Percentiles rank a stretch among this genome's conserved stretches.
Conservation (phyloP, 306 rosid species). For the Canavalia gladiata region DNA sequence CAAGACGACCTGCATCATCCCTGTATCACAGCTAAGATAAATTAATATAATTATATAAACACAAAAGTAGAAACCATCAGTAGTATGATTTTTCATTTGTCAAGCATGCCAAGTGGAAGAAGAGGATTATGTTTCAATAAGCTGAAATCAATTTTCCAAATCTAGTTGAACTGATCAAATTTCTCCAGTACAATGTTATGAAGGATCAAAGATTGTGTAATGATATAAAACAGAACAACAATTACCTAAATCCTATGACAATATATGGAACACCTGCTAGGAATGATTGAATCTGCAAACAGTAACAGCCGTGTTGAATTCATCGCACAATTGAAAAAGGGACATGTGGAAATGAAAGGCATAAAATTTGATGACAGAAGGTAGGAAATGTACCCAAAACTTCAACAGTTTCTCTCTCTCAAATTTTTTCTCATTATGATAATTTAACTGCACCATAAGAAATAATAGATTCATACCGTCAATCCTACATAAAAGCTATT, state of each 20-base stretch:
- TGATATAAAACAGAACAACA: constrained; percentile 22
- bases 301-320: constrained; percentile 39
- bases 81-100: constrained; percentile 26
- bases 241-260: constrained; percentile 93
- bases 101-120: neutral
- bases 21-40: constrained; percentile 56
- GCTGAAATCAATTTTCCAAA: constrained; percentile 36
- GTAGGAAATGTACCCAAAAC: constrained; percentile 71
- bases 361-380: constrained; percentile 28
- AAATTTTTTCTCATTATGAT: constrained; percentile 82
- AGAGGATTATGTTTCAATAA: constrained; percentile 4
- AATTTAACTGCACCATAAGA: constrained; percentile 71
- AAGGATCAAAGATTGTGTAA: constrained; percentile 7
- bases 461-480: constrained; percentile 19
- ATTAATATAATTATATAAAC: constrained; percentile 14
- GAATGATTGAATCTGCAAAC: constrained; percentile 94
- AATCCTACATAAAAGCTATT: constrained; percentile 9
- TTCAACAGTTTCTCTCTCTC: constrained; percentile 95
- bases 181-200: constrained; percentile 26
- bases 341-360: neutral
- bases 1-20: constrained; percentile 85
- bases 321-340: constrained; percentile 18
- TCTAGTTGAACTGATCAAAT: constrained; percentile 11
- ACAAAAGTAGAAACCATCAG: constrained; percentile 3
- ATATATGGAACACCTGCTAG: constrained; percentile 93